Evolutionary conservation across 331 rosid species (phyloP).

Genomic region (Acacia pycnantha): DNA sequence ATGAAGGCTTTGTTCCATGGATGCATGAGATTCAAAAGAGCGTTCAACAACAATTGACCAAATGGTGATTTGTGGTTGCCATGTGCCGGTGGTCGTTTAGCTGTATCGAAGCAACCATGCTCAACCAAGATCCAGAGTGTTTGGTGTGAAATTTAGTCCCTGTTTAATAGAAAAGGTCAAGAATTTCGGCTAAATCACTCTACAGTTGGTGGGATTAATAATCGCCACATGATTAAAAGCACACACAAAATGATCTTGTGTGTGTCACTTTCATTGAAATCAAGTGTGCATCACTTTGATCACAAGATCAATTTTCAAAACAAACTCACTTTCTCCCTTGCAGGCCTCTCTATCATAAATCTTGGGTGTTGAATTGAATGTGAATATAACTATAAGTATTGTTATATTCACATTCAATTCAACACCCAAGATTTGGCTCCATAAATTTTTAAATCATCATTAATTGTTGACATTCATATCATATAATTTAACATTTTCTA

Average conservation of each 20-base stretch:
- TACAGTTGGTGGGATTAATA: neutral
- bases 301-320: neutral
- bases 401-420: neutral
- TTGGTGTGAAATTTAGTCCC: neutral
- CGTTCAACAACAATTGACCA: conserved; percentile 31
- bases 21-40: neutral
- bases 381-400: no score
- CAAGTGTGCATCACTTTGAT: neutral
- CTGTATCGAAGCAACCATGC: neutral
- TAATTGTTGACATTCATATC: neutral
- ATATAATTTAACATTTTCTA: neutral
- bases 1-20: neutral
- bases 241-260: neutral
- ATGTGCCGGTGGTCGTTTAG: neutral
- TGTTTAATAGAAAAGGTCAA: neutral
- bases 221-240: neutral
- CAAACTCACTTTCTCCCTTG: neutral
- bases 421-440: neutral
- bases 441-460: neutral
- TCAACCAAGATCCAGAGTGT: neutral
- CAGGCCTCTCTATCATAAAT: no score
- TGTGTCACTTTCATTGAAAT: neutral
- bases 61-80: neutral
- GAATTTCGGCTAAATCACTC: neutral
- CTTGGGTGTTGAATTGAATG: no score